Conservation (phyloP, 164 flowering plant genomes). For the Vitis cinerea region DNA sequence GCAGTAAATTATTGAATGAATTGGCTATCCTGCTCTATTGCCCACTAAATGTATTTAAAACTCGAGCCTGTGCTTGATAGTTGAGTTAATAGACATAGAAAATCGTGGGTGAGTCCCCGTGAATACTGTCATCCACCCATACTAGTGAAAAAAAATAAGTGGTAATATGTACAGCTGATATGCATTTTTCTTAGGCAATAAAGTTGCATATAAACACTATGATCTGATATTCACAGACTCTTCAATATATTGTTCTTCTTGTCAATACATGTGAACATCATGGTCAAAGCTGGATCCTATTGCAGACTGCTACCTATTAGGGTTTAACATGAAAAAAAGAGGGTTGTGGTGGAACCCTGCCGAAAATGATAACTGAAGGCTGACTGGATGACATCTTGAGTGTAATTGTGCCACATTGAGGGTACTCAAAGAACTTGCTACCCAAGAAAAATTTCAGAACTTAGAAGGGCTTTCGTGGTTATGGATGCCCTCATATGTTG, state of each 20-base stretch:
- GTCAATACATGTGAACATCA: background rate
- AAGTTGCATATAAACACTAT: background rate
- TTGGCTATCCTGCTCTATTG: background rate
- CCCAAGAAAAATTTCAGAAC: constrained; percentile 4
- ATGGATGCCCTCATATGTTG: constrained; percentile 59
- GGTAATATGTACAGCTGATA: background rate
- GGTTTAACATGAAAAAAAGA: background rate
- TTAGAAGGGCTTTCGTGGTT: constrained; percentile 35
- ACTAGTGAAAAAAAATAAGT: too few relatives aligned
- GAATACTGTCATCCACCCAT: background rate
- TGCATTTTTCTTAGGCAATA: background rate
- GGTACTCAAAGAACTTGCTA: background rate
- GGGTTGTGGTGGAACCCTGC: background rate
- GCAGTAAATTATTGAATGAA: constrained; percentile 2
- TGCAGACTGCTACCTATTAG: background rate
- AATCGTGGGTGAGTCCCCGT: background rate
- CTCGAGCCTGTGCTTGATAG: background rate
- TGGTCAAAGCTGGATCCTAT: background rate
- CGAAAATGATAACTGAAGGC: background rate
- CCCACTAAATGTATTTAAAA: too few relatives aligned
- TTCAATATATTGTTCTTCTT: background rate
- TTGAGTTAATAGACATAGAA: background rate
- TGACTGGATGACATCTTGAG: too few relatives aligned
- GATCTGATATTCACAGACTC: background rate
- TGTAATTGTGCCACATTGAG: background rate